These are phyloP conservation scores for Cucumis cinereus DNA, from an alignment of 306 rosid species.

Conservation along the genomic window DNA sequence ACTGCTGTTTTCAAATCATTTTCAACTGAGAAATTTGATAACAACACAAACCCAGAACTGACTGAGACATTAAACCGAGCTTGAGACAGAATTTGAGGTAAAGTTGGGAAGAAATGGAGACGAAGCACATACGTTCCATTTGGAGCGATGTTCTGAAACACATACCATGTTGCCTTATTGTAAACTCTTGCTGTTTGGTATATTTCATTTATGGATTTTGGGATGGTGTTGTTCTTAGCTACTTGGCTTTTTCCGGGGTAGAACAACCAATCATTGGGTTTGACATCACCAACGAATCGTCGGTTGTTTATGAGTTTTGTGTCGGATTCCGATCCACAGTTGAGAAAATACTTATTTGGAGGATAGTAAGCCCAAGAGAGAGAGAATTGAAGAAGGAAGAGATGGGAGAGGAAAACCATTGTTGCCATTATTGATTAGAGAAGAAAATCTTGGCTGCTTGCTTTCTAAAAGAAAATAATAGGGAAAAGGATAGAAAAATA, in stretches of 20 bases:
- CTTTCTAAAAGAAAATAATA: neutral
- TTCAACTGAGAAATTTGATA: slow-evolving; percentile 5
- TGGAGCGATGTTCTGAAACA: neutral
- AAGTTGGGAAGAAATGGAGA: slow-evolving; percentile 7
- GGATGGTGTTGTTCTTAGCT: neutral
- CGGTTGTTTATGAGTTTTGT: neutral
- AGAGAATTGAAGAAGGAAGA: neutral
- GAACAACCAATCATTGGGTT: neutral
- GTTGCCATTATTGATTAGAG: neutral
- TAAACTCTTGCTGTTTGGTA: slow-evolving; percentile 7
- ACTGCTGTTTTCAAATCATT: neutral
- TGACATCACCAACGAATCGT: neutral
- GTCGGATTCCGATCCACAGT: slow-evolving; percentile 9
- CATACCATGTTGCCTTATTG: slow-evolving; percentile 9
- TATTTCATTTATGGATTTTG: neutral
- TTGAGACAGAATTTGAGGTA: neutral
- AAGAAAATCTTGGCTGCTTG: neutral
- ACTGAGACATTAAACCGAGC: slow-evolving; percentile 6
- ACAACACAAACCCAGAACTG: neutral
- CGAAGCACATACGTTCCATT: slow-evolving; percentile 8
- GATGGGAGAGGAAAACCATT: neutral
- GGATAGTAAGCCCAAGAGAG: neutral
- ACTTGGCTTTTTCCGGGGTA: neutral
- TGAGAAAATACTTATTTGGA: neutral
- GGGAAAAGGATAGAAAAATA: neutral